phyloP scores from a whole-genome alignment of 2,329 filamentous ascomycete species.

The Ceratocystis diversiconidia region DNA sequence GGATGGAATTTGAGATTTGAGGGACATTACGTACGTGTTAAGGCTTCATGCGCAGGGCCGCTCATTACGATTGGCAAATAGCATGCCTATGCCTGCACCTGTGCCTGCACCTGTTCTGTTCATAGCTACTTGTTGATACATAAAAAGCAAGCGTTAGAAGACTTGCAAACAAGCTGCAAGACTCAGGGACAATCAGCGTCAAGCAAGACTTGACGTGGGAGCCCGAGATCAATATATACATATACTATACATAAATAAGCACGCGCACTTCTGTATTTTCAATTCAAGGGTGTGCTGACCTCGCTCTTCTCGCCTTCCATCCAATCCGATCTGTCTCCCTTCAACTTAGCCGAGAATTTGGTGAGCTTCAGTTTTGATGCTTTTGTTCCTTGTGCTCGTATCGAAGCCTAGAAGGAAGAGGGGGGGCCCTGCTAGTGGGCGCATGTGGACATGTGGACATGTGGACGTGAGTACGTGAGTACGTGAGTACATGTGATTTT shows the following conservation, averaged over 20 bases:
- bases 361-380: not conserved
- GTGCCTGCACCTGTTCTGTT: too few relatives aligned
- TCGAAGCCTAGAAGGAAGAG: not conserved
- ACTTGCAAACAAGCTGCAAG: too few relatives aligned
- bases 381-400: not conserved
- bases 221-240: not conserved
- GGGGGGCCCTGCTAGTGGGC: too few relatives aligned
- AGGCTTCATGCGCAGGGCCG: not conserved
- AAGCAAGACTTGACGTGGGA: not conserved
- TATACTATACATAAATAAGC: too few relatives aligned
- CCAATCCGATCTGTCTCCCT: not conserved
- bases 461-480: too few relatives aligned
- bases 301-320: not conserved
- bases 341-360: not conserved
- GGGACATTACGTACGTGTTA: not conserved
- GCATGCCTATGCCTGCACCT: not conserved
- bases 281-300: too few relatives aligned
- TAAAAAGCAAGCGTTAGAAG: too few relatives aligned
- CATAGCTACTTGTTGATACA: too few relatives aligned
- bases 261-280: too few relatives aligned
- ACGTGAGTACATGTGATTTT: too few relatives aligned
- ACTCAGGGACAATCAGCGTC: too few relatives aligned
- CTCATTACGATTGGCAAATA: not conserved
- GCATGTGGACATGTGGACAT: too few relatives aligned
- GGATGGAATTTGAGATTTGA: slow-evolving; percentile 6